Conservation (phyloP, 2,329 filamentous ascomycete species). For the Sporothrix brunneoviolacea region DNA sequence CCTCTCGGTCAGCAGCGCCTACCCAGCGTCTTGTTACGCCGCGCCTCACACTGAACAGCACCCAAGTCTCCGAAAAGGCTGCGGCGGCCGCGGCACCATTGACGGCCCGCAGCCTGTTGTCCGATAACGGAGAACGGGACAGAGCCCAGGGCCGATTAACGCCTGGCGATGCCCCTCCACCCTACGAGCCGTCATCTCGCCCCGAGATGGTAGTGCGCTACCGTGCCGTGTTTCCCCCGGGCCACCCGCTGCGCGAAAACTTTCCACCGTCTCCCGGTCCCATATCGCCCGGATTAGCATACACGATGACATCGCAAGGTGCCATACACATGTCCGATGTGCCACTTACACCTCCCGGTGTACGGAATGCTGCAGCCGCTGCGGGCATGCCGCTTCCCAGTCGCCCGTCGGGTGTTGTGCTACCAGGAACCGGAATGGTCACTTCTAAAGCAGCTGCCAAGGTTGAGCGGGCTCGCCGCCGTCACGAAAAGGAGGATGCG, state of each 20-base stretch:
- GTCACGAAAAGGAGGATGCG: conserved; percentile 60
- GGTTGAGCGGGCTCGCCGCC: conserved; percentile 46
- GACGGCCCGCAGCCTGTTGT: not conserved
- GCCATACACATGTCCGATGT: conserved; percentile 56
- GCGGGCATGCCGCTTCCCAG: conserved; percentile 33
- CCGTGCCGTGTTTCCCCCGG: conserved; percentile 52
- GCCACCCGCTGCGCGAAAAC: conserved; percentile 38
- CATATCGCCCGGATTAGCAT: conserved; percentile 54
- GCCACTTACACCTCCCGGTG: conserved; percentile 40
- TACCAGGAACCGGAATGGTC: conserved; percentile 30
- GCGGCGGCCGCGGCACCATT: not conserved
- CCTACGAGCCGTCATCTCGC: conserved; percentile 46
- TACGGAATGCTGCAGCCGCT: conserved; percentile 17
- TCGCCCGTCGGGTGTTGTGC: conserved; percentile 39
- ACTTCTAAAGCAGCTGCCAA: conserved; percentile 31
- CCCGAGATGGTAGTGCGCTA: conserved; percentile 41
- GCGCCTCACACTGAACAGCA: not conserved
- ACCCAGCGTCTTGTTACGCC: not conserved
- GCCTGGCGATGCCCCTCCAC: conserved; percentile 42
- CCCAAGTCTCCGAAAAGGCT: conserved; percentile 4
- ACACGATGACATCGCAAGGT: conserved; percentile 56
- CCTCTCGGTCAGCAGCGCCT: conserved; percentile 22
- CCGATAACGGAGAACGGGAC: conserved; percentile 17
- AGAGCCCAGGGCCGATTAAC: conserved; percentile 24
- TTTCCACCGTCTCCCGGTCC: conserved; percentile 55